A percentile compares a stretch with the other conserved stretches of the same genome.
These are phyloP conservation scores for Phytophthora palmivora DNA, from an alignment of 352 stramenopile species.

Conservation along the genomic window DNA sequence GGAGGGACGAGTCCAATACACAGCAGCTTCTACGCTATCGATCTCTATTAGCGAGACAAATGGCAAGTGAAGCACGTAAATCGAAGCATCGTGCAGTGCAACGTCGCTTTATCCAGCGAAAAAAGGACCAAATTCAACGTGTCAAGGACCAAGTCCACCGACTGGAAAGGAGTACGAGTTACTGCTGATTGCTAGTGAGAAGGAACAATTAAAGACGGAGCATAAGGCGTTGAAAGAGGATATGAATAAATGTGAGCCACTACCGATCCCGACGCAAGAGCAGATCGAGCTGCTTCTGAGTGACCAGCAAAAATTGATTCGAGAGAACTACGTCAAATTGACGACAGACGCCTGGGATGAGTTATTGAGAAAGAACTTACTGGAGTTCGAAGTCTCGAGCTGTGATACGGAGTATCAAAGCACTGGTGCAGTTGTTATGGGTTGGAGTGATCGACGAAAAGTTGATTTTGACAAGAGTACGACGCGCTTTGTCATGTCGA, in stretches of 20 bases:
- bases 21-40: slow-evolving; percentile 21
- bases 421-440: slow-evolving; percentile 41
- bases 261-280: slow-evolving; percentile 11
- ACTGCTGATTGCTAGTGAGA: slow-evolving; percentile 31
- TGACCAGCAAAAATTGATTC: slow-evolving; percentile 41
- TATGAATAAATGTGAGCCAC: slow-evolving; percentile 10
- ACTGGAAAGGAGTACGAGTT: slow-evolving; percentile 41
- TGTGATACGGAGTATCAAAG: slow-evolving; percentile 35
- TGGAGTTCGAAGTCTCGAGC: slow-evolving; percentile 33
- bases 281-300: slow-evolving; percentile 37
- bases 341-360: slow-evolving; percentile 24
- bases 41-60: slow-evolving; percentile 11
- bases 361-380: slow-evolving; percentile 32
- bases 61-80: slow-evolving; percentile 38
- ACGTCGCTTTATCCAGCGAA: slow-evolving; percentile 52
- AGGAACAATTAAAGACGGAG: slow-evolving; percentile 33
- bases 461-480: slow-evolving; percentile 24
- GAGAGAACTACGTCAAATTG: slow-evolving; percentile 32
- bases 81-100: slow-evolving; percentile 56
- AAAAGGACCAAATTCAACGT: slow-evolving; percentile 47
- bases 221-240: slow-evolving; percentile 30
- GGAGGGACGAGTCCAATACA: slow-evolving; percentile 3
- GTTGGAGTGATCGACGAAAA: slow-evolving; percentile 40
- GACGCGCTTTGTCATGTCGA: slow-evolving; percentile 40
- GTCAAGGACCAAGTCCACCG: slow-evolving; percentile 35